phyloP scores from a whole-genome alignment of 139 green algal genomes.

The Chlorella sp. region DNA sequence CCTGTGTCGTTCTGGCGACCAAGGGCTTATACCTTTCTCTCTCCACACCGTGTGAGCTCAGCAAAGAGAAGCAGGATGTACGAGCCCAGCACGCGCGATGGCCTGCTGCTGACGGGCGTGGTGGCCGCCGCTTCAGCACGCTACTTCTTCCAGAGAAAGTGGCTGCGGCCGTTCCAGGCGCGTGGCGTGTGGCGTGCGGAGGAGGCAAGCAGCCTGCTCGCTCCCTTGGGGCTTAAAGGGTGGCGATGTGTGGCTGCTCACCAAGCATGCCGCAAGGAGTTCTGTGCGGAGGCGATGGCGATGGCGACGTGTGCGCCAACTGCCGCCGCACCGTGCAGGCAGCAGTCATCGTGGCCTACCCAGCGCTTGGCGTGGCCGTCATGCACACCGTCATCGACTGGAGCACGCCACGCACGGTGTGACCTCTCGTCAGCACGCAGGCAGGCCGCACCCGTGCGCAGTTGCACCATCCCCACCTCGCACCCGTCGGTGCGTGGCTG shows the following conservation, averaged over 20 bases:
- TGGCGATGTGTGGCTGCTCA: not conserved
- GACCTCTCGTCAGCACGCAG: too few relatives aligned
- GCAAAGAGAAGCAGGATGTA: not conserved
- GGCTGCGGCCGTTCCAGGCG: constrained; percentile 26
- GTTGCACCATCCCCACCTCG: too few relatives aligned
- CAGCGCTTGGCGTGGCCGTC: constrained; percentile 21
- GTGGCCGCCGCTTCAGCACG: constrained; percentile 5
- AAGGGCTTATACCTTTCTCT: too few relatives aligned
- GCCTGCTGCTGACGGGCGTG: not conserved
- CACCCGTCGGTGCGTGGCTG: too few relatives aligned
- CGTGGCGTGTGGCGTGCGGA: not conserved
- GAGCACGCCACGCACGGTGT: not conserved
- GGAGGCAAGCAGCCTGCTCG: not conserved
- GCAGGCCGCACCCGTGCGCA: too few relatives aligned
- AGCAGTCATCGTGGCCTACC: constrained; percentile 25
- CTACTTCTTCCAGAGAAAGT: constrained; percentile 20
- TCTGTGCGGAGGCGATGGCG: not conserved
- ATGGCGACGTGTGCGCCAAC: not conserved
- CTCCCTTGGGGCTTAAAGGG: not conserved
- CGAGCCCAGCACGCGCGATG: not conserved
- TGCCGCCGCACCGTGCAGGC: constrained; percentile 6
- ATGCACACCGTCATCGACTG: constrained; percentile 29
- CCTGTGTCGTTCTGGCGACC: too few relatives aligned
- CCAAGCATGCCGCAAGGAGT: not conserved
- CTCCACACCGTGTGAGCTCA: too few relatives aligned